Percentiles rank a stretch among this genome's conserved stretches.
phyloP scores from a whole-genome alignment of 768 basidiomycete species.

The Phallus indusiatus region DNA sequence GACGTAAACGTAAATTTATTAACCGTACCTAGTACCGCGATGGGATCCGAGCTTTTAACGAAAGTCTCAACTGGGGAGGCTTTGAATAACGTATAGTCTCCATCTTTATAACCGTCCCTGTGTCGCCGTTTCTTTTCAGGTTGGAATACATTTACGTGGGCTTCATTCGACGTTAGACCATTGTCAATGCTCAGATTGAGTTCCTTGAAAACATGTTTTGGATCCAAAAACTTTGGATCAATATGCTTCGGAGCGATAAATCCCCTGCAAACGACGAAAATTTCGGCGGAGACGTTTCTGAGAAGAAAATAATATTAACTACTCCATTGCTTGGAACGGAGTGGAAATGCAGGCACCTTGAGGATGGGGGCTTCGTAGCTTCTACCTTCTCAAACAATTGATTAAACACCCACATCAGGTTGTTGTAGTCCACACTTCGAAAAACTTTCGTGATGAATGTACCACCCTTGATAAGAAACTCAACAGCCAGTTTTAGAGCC shows the following conservation, averaged over 20 bases:
- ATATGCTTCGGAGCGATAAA: constrained; percentile 93
- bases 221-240: constrained; percentile 96
- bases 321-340: background rate
- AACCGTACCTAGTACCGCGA: constrained; percentile 64
- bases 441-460: constrained; percentile 98
- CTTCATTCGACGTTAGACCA: constrained; percentile 52
- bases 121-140: constrained; percentile 93
- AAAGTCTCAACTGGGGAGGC: constrained; percentile 62
- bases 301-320: background rate
- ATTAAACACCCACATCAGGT: constrained; percentile 96
- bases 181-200: constrained; percentile 42
- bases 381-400: constrained; percentile 95
- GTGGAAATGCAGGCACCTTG: constrained; percentile 49
- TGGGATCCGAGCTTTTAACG: constrained; percentile 58
- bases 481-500: constrained; percentile 90
- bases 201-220: constrained; percentile 96
- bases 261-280: constrained; percentile 96
- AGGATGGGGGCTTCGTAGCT: constrained; percentile 97
- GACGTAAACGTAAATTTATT: constrained; percentile 71
- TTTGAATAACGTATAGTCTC: constrained; percentile 86
- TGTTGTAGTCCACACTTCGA: constrained; percentile 96
- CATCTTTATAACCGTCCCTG: constrained; percentile 92
- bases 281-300: constrained; percentile 98
- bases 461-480: constrained; percentile 88
- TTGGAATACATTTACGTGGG: constrained; percentile 86